Evolutionary conservation across 345 rosid genomes (phyloP).

Genomic region (Clausena lansium): DNA sequence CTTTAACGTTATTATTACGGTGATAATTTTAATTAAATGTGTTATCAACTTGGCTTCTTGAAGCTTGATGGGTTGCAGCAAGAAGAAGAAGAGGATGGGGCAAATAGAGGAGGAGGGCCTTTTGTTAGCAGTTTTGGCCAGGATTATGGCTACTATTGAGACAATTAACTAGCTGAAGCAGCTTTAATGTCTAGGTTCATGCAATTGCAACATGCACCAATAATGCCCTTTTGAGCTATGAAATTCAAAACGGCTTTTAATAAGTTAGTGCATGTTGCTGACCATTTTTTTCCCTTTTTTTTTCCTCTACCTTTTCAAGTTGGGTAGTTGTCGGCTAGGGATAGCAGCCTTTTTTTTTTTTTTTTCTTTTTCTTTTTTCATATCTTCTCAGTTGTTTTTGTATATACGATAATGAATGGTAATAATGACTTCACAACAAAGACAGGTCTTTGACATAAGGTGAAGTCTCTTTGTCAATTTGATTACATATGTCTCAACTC

Average conservation of each 20-base stretch:
- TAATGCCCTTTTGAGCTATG: neutral
- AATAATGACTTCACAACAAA: conserved; percentile 21
- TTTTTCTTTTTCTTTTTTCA: neutral
- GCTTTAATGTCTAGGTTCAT: neutral
- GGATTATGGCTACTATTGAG: conserved; percentile 30
- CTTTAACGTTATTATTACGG: neutral
- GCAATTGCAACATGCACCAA: neutral
- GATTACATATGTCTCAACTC: too few species aligned
- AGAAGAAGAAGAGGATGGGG: conserved; percentile 46
- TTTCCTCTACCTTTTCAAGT: too few species aligned
- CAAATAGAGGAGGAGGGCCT: conserved; percentile 25
- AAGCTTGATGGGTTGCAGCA: conserved; percentile 57
- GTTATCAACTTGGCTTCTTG: neutral
- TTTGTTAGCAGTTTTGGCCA: conserved; percentile 38
- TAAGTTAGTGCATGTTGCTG: conserved; percentile 4
- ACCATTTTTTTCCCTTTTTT: too few species aligned
- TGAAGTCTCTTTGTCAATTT: neutral
- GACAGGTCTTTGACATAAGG: conserved; percentile 11
- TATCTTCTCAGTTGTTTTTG: neutral
- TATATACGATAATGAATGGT: conserved; percentile 6
- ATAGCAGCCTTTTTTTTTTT: neutral
- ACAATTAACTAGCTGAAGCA: neutral
- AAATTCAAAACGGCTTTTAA: neutral
- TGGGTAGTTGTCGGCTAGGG: conserved; percentile 8
- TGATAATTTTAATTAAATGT: neutral